phyloP scores from a whole-genome alignment of 192 early-diverging fungal species.

The Podila horticola region DNA sequence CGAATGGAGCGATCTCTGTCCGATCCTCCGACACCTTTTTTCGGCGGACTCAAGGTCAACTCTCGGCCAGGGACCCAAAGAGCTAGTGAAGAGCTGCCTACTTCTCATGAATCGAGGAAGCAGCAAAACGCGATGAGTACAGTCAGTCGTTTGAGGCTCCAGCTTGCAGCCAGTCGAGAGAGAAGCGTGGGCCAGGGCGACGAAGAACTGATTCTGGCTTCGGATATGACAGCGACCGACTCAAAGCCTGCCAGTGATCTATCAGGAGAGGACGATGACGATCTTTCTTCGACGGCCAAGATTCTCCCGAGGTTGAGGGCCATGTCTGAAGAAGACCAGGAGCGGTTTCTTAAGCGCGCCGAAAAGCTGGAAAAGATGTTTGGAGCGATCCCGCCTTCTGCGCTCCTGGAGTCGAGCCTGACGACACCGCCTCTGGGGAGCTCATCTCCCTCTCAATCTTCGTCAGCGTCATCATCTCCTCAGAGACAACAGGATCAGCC shows the following conservation, averaged over 20 bases:
- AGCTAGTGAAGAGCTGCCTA: not conserved
- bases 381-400: conserved; percentile 47
- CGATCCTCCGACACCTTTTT: conserved; percentile 6
- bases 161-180: not conserved
- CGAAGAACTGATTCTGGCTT: not conserved
- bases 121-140: not conserved
- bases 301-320: conserved; percentile 23
- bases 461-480: not conserved
- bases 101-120: not conserved
- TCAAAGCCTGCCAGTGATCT: not conserved
- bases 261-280: not conserved
- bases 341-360: conserved; percentile 37
- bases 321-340: conserved; percentile 49
- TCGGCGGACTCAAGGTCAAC: not conserved
- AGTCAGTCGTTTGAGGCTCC: not conserved
- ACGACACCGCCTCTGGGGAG: not conserved
- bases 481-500: not conserved
- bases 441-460: not conserved
- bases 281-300: not conserved
- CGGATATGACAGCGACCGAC: not conserved
- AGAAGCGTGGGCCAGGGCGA: not conserved
- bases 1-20: conserved; percentile 20
- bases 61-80: not conserved
- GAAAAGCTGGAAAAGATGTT: conserved; percentile 55
- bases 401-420: conserved; percentile 10